These are phyloP conservation scores for Candida fluviatilis DNA, from an alignment of 805 yeast species.

Conservation along the genomic window DNA sequence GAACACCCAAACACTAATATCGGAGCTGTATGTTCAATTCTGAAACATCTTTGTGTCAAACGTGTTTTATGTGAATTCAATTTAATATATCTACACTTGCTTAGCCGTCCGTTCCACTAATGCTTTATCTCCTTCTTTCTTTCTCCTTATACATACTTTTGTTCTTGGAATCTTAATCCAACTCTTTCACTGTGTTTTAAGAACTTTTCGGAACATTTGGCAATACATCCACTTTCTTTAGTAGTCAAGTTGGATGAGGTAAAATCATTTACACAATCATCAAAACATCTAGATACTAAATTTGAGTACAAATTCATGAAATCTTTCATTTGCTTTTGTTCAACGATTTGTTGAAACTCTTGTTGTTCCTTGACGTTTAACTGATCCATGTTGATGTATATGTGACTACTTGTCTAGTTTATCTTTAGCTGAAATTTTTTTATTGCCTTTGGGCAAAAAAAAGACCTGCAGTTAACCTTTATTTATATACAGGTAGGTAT, in stretches of 20 bases:
- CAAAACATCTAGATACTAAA: slow-evolving; percentile 94
- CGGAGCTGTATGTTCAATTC: no score
- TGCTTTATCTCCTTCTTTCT: no score
- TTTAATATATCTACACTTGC: no score
- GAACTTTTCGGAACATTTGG: slow-evolving; percentile 95
- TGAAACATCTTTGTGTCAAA: no score
- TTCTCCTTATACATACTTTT: slow-evolving; percentile 54
- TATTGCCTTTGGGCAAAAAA: background rate
- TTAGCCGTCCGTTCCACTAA: background rate
- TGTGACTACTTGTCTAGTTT: no score
- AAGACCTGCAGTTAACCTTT: background rate
- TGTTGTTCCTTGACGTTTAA: slow-evolving; percentile 94
- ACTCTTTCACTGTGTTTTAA: slow-evolving; percentile 97
- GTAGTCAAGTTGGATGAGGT: slow-evolving; percentile 83
- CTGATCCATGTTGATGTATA: slow-evolving; percentile 90
- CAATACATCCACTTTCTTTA: slow-evolving; percentile 81
- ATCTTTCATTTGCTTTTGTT: slow-evolving; percentile 97
- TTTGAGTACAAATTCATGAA: slow-evolving; percentile 96
- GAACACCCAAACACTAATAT: no score
- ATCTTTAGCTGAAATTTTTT: slow-evolving; percentile 1
- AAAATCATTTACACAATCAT: slow-evolving; percentile 97
- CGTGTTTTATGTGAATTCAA: no score
- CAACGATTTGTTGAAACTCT: slow-evolving; percentile 91
- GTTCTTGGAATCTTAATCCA: slow-evolving; percentile 98
- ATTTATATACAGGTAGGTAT: slow-evolving; percentile 1